Evolutionary conservation across 495 filamentous ascomycete species (phyloP).

Genomic region (Thermothielavioides terrestris): DNA sequence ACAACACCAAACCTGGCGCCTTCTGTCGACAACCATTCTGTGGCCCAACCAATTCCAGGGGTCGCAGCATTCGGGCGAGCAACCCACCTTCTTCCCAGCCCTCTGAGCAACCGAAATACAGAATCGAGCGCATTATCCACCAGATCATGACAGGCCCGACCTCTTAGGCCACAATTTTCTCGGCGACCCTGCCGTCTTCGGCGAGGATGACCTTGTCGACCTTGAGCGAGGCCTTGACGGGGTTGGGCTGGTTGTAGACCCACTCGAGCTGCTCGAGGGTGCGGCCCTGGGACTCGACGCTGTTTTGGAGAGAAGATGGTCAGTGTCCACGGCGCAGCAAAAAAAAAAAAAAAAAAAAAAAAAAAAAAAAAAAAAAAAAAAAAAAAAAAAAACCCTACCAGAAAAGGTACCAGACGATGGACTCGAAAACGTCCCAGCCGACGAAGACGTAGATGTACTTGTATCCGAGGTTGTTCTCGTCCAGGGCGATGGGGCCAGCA

Average conservation of each 20-base stretch:
- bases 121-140: neutral
- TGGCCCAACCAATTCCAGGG: too few relatives aligned
- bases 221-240: conserved; percentile 42
- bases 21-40: too few relatives aligned
- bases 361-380: conserved; percentile 13
- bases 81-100: too few relatives aligned
- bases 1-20: too few relatives aligned
- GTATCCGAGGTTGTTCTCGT: conserved; percentile 41
- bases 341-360: neutral
- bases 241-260: conserved; percentile 42
- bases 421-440: conserved; percentile 38
- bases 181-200: conserved; percentile 43
- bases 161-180: conserved; percentile 35
- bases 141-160: too few relatives aligned
- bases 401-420: conserved; percentile 41
- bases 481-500: conserved; percentile 39
- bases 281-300: conserved; percentile 43
- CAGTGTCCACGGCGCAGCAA: too few relatives aligned
- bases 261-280: conserved; percentile 45
- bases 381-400: conserved; percentile 27
- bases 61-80: too few relatives aligned
- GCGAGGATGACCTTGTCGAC: conserved; percentile 48
- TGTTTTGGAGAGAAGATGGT: conserved; percentile 6
- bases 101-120: too few relatives aligned
- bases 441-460: conserved; percentile 45